Conservation (phyloP, 176 grass and related monocot species). For the Juncus effusus region DNA sequence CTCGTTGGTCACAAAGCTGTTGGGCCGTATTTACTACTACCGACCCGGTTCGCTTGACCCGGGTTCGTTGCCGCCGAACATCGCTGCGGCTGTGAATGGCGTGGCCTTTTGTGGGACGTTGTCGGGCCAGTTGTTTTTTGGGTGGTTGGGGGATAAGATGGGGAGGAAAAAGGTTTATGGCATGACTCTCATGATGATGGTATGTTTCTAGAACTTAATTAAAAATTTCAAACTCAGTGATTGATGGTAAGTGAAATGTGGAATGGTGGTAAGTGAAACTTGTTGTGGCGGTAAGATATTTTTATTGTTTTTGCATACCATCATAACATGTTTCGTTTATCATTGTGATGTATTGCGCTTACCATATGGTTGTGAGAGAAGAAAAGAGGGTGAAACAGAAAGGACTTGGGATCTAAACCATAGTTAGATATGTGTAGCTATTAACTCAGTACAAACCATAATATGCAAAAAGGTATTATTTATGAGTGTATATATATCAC, state of each 20-base stretch:
- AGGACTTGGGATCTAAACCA: too few relatives aligned
- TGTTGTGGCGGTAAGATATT: too few relatives aligned
- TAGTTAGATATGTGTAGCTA: too few relatives aligned
- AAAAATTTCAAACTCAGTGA: background rate
- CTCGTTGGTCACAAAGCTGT: slow-evolving; percentile 34
- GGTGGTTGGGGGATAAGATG: slow-evolving; percentile 29
- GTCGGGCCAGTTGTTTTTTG: slow-evolving; percentile 27
- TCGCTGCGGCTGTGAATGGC: slow-evolving; percentile 24
- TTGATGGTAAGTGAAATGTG: background rate
- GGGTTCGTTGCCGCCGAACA: slow-evolving; percentile 18
- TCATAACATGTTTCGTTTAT: too few relatives aligned
- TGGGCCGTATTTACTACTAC: slow-evolving; percentile 29
- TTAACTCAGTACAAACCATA: too few relatives aligned
- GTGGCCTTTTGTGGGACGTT: slow-evolving; percentile 28
- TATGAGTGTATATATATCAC: too few relatives aligned
- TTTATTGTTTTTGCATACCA: too few relatives aligned
- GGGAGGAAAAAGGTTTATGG: slow-evolving; percentile 27
- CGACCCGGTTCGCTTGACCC: slow-evolving; percentile 7
- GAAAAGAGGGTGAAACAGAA: too few relatives aligned
- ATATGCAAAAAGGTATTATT: too few relatives aligned
- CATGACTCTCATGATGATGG: slow-evolving; percentile 35
- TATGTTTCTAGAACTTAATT: slow-evolving; percentile 2
- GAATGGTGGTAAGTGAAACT: too few relatives aligned
- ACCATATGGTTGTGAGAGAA: too few relatives aligned
- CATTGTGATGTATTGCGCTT: too few relatives aligned